Base-by-base conservation (phyloP, 306 rosid genomes). In the Castanopsis chinensis region DNA sequence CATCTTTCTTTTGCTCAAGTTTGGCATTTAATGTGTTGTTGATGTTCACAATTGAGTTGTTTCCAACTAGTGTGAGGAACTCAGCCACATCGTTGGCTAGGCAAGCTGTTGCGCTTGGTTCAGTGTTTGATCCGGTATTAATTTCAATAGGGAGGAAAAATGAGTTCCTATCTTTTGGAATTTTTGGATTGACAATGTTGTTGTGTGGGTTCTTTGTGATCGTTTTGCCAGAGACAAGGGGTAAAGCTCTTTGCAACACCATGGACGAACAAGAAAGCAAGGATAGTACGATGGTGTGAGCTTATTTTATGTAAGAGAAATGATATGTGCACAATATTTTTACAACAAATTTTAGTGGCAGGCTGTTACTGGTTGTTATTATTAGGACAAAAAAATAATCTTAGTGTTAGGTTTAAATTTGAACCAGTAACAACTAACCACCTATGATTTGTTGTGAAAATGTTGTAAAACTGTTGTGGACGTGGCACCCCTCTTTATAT, bases 41-140 rank as follows among this genome's bases (percentile, higher is more conserved):
- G 0, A 76, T 88, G 27, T 88, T 55, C 69, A 77, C 78, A 4
- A 32, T 85, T 8, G 91, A 88, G 81, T 1, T 88, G 57, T 79
- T 88, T 68, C 91, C 89, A 1, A 85, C 89, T 2, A 32, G 89
- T 61, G 88, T 88, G 75, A 88, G 89, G 71, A 88, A 88, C 81
- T 83, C 85, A 15, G 61, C 85, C 3, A 75, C 86, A 2, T 76
- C 89, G 1, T 51, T 88, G 57, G 78, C 80, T 43, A 74, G 91
- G 75, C 91, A 85, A 37, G 78, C 86, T 14, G 20, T 69, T 21
- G 74, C 82, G 3, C 75, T 72, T 21, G 86, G 89, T 4, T 76
- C 78, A 61, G 73, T 86, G 1, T 86, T 86, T 45, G 53, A 72
- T 4, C 82, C 84, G 0, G 67, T 76, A 68, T 54, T 79, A 57